Conservation (phyloP, 2,329 filamentous ascomycete species). For the Mycogone perniciosa region DNA sequence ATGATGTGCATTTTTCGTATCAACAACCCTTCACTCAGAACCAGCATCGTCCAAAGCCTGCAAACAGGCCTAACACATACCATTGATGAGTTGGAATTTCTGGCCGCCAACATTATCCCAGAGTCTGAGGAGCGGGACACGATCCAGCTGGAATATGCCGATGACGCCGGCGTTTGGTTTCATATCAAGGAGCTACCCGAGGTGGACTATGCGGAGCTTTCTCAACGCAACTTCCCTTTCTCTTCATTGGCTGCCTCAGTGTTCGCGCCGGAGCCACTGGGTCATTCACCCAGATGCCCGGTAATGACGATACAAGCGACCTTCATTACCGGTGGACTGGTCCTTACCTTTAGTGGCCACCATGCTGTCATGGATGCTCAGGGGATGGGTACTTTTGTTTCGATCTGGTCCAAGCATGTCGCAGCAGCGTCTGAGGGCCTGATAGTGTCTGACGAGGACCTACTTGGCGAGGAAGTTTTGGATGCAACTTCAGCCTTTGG, state of each 20-base stretch:
- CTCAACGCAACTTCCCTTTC: constrained; percentile 7
- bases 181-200: constrained; percentile 10
- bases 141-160: constrained; percentile 8
- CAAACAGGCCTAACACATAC: constrained; percentile 6
- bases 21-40: constrained; percentile 9
- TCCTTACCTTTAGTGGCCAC: constrained; percentile 11
- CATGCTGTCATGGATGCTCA: constrained; percentile 14
- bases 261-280: constrained; percentile 7
- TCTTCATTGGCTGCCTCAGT: constrained; percentile 7
- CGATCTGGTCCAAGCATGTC: constrained; percentile 11
- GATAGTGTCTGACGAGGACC: constrained; percentile 2
- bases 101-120: constrained; percentile 9
- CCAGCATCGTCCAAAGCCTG: constrained; percentile 8
- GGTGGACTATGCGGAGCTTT: constrained; percentile 7
- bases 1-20: constrained; percentile 12
- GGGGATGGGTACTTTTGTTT: constrained; percentile 11
- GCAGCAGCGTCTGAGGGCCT: constrained; percentile 6
- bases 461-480: constrained; percentile 1
- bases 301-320: constrained; percentile 12
- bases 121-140: not conserved
- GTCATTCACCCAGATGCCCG: constrained; percentile 7
- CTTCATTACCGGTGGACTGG: constrained; percentile 10
- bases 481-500: constrained; percentile 7
- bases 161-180: constrained; percentile 12
- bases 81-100: constrained; percentile 10